These are phyloP conservation scores for Lachnellula arida DNA, from an alignment of 2,329 filamentous ascomycete species.

Conservation along the genomic window DNA sequence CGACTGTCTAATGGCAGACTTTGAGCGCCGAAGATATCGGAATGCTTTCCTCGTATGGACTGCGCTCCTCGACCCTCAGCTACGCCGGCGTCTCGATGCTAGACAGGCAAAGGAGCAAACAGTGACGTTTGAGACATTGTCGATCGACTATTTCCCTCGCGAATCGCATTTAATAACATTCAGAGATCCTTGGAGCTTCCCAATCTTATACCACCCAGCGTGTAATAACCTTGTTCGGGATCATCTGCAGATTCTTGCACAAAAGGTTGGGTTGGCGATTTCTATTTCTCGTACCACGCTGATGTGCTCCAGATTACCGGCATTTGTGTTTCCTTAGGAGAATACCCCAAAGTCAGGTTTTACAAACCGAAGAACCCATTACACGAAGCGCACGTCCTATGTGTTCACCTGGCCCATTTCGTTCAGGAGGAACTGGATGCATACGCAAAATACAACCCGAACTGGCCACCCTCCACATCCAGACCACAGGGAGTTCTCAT, in stretches of 20 bases:
- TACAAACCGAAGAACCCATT: conserved; percentile 69
- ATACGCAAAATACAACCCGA: conserved; percentile 77
- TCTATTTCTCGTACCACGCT: conserved; percentile 4
- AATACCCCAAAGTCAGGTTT: conserved; percentile 90
- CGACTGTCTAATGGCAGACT: conserved; percentile 89
- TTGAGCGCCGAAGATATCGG: conserved; percentile 78
- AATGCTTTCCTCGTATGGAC: conserved; percentile 84
- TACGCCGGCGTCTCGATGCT: conserved; percentile 70
- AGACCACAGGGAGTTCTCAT: conserved; percentile 78
- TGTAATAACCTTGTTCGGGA: conserved; percentile 79
- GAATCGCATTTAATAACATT: conserved; percentile 92
- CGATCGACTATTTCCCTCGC: conserved; percentile 83
- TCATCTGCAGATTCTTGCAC: conserved; percentile 80
- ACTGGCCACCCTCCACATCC: conserved; percentile 75
- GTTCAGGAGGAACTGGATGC: conserved; percentile 87
- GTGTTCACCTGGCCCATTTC: conserved; percentile 82
- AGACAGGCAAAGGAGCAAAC: conserved; percentile 67
- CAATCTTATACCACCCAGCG: conserved; percentile 81
- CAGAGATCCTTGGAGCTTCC: conserved; percentile 93
- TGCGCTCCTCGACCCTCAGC: conserved; percentile 61
- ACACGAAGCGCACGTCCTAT: conserved; percentile 86
- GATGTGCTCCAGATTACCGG: conserved; percentile 62
- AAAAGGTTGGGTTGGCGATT: conserved; percentile 59
- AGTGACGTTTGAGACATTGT: conserved; percentile 74
- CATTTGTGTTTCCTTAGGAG: conserved; percentile 85